Conservation (phyloP, 139 green algal species). For the Pleodorina starrii region DNA sequence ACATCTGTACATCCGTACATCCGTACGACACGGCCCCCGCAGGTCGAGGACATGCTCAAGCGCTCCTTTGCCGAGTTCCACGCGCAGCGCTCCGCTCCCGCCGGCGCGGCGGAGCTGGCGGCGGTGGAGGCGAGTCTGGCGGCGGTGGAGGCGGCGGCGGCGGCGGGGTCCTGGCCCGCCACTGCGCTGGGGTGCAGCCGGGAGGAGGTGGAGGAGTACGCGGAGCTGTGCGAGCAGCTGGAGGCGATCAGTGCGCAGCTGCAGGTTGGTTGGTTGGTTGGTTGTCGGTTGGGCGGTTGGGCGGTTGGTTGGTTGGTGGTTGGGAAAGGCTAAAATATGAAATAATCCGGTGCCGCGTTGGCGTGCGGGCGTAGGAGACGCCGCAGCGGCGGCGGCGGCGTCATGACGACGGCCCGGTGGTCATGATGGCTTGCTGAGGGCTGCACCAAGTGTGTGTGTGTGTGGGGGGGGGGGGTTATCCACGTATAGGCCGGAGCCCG, state of each 20-base stretch:
- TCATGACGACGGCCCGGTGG: too few relatives aligned
- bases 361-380: too few relatives aligned
- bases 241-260: slow-evolving; percentile 66
- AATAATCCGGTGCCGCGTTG: too few relatives aligned
- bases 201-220: slow-evolving; percentile 75
- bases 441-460: too few relatives aligned
- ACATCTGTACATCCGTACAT: too few relatives aligned
- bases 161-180: slow-evolving; percentile 13
- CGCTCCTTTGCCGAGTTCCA: slow-evolving; percentile 95
- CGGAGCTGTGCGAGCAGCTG: slow-evolving; percentile 55
- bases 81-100: slow-evolving; percentile 81
- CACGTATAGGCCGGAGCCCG: too few relatives aligned
- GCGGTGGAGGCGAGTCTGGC: slow-evolving; percentile 65
- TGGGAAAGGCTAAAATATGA: too few relatives aligned
- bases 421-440: too few relatives aligned
- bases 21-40: too few relatives aligned
- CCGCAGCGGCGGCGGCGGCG: too few relatives aligned
- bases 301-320: neutral
- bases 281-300: neutral
- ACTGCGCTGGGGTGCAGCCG: slow-evolving; percentile 32
- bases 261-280: slow-evolving; percentile 51
- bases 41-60: slow-evolving; percentile 98
- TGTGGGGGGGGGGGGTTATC: too few relatives aligned
- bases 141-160: slow-evolving; percentile 37
- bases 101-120: slow-evolving; percentile 67